Percentiles rank a stretch among this genome's conserved stretches.
These are phyloP conservation scores for Boletus rex-veris DNA, from an alignment of 768 basidiomycete species.

Conservation along the genomic window DNA sequence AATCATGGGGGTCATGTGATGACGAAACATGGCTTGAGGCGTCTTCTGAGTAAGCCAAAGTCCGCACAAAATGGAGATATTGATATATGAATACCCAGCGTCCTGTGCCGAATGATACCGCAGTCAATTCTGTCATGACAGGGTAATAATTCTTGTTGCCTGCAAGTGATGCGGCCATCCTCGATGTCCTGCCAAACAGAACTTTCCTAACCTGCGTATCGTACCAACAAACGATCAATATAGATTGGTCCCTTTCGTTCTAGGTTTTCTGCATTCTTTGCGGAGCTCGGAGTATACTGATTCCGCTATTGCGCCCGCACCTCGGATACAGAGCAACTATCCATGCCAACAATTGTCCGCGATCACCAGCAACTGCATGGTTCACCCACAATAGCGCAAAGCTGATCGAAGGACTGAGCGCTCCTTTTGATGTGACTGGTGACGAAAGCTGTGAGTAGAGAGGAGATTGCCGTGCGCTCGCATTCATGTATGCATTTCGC, in stretches of 20 bases:
- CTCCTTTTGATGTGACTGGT: constrained; percentile 41
- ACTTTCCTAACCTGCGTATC: constrained; percentile 39
- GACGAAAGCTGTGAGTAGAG: constrained; percentile 38
- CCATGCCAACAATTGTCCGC: constrained; percentile 43
- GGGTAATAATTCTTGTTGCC: constrained; percentile 8
- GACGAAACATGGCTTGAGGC: constrained; percentile 27
- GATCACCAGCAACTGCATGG: constrained; percentile 43
- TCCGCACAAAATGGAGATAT: no score
- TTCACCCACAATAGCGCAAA: constrained; percentile 58
- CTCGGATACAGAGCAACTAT: constrained; percentile 47
- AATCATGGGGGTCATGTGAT: constrained; percentile 40
- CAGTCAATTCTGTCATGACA: constrained; percentile 31
- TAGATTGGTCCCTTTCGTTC: background rate
- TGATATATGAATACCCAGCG: constrained; percentile 27
- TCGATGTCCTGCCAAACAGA: constrained; percentile 18
- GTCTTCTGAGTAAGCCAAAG: no score
- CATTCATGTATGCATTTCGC: background rate
- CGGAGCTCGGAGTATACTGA: constrained; percentile 43
- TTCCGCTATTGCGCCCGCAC: constrained; percentile 45
- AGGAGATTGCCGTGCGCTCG: no score
- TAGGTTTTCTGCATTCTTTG: constrained; percentile 50
- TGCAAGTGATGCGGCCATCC: background rate
- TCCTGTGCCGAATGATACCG: constrained; percentile 39
- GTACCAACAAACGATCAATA: background rate
- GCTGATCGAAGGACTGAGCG: constrained; percentile 48